phyloP scores from a whole-genome alignment of 352 stramenopile species.

The Phytophthora pisi region DNA sequence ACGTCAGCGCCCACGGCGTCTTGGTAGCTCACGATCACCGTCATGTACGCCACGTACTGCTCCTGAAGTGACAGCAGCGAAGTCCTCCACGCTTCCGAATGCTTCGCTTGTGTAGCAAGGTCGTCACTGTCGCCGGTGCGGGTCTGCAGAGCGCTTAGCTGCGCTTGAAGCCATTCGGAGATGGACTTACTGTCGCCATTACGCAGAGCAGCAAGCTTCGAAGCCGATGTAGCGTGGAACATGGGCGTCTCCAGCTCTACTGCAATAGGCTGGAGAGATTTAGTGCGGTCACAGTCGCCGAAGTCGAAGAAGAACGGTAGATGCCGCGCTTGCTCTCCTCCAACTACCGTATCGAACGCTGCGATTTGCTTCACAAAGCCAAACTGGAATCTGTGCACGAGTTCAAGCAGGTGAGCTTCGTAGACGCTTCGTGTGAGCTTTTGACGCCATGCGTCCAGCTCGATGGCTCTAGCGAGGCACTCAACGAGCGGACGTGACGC shows the following conservation, averaged over 20 bases:
- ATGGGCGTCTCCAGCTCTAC: conserved; percentile 25
- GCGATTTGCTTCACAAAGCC: conserved; percentile 37
- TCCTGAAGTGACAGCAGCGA: conserved; percentile 37
- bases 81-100: conserved; percentile 8
- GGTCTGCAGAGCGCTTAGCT: conserved; percentile 14
- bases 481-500: conserved; percentile 16
- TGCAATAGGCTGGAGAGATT: conserved; percentile 23
- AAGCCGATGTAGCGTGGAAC: not conserved
- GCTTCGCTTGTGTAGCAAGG: conserved; percentile 7
- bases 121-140: not conserved
- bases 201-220: not conserved
- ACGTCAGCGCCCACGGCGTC: conserved; percentile 46
- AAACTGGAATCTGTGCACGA: conserved; percentile 50
- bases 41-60: conserved; percentile 35
- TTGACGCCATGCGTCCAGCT: conserved; percentile 48
- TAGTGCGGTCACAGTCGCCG: conserved; percentile 9
- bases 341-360: conserved; percentile 22
- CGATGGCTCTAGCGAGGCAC: conserved; percentile 26
- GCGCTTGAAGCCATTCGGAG: conserved; percentile 40
- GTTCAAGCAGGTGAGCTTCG: conserved; percentile 48
- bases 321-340: conserved; percentile 26
- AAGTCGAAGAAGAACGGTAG: conserved; percentile 42
- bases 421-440: conserved; percentile 42
- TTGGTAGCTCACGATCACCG: conserved; percentile 37
- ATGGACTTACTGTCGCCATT: conserved; percentile 34